Percentiles rank a stretch among this genome's conserved stretches.
These are phyloP conservation scores for Schizophyllum amplum DNA, from an alignment of 1,284 basidiomycete genomes.

Conservation along the genomic window DNA sequence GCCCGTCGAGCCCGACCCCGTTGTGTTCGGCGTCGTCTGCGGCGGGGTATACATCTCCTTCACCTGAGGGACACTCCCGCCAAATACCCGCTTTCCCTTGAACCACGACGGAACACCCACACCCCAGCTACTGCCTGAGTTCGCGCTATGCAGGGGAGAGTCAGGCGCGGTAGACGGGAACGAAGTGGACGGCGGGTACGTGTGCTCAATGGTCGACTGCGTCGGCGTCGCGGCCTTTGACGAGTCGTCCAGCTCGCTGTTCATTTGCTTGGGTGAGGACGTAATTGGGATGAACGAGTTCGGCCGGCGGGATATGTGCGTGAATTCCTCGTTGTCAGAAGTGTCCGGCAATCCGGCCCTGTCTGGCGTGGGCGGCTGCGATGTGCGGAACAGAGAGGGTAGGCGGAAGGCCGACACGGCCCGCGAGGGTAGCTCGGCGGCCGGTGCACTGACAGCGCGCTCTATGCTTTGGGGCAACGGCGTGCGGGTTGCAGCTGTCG, in stretches of 20 bases:
- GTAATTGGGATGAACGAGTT: slow-evolving; percentile 58
- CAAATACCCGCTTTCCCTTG: slow-evolving; percentile 43
- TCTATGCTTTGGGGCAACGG: slow-evolving; percentile 23
- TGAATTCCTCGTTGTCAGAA: slow-evolving; percentile 54
- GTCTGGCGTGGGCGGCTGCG: slow-evolving; percentile 19
- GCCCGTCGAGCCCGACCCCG: slow-evolving; percentile 26
- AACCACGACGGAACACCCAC: slow-evolving; percentile 69
- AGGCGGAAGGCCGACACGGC: slow-evolving; percentile 53
- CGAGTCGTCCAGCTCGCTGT: slow-evolving; percentile 13
- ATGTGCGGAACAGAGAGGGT: slow-evolving; percentile 25
- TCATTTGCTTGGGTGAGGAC: slow-evolving; percentile 24
- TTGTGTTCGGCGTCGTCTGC: slow-evolving; percentile 25
- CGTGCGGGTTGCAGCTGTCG: slow-evolving; percentile 32
- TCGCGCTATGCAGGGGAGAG: slow-evolving; percentile 23
- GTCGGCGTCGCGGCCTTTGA: slow-evolving; percentile 18
- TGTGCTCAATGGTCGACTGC: slow-evolving; percentile 42
- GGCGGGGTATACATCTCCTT: slow-evolving; percentile 54
- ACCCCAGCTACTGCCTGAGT: slow-evolving; percentile 39
- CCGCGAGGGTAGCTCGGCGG: slow-evolving; percentile 42
- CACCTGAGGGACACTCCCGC: slow-evolving; percentile 23
- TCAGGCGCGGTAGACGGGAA: slow-evolving; percentile 32
- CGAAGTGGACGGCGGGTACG: slow-evolving; percentile 68
- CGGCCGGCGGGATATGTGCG: slow-evolving; percentile 51
- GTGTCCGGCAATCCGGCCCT: slow-evolving; percentile 24
- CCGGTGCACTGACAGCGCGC: background rate